Conservation (phyloP, 1,284 basidiomycete species). For the Cystobasidium slooffiae region DNA sequence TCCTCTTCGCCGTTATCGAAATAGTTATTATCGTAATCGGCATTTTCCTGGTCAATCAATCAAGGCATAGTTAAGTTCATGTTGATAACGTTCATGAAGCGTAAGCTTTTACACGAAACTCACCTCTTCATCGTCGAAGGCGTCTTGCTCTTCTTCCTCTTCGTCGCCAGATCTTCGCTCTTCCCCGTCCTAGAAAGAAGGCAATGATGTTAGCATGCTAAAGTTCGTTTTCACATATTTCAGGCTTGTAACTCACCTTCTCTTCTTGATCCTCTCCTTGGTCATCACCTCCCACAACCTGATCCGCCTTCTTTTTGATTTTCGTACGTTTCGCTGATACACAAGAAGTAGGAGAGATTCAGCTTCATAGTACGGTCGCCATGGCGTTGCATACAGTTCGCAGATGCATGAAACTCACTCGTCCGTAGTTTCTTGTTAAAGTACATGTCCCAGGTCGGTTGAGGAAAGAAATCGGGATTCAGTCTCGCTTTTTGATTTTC, state of each 20-base stretch:
- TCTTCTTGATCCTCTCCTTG: conserved; percentile 31
- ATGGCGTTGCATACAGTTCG: not conserved
- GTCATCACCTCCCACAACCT: conserved; percentile 29
- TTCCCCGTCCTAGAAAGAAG: conserved; percentile 1
- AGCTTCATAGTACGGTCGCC: not conserved
- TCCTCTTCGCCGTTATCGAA: conserved; percentile 42
- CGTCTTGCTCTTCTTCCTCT: conserved; percentile 38
- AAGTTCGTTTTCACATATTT: not conserved
- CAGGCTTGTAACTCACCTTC: conserved; percentile 13
- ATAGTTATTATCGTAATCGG: conserved; percentile 44
- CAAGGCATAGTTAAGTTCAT: not conserved
- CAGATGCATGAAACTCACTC: conserved; percentile 7
- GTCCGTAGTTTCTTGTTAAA: conserved; percentile 31
- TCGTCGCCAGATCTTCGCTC: conserved; percentile 27
- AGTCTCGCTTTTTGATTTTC: conserved; percentile 33
- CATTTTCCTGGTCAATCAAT: conserved; percentile 27
- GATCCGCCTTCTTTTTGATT: conserved; percentile 28
- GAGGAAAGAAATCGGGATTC: conserved; percentile 39
- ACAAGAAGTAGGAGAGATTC: not conserved
- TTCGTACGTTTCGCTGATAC: conserved; percentile 24
- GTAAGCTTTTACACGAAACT: not conserved
- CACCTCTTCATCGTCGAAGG: conserved; percentile 42
- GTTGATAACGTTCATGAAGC: not conserved
- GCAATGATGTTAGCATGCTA: not conserved
- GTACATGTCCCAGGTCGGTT: conserved; percentile 37